Percentiles rank a stretch among this genome's conserved stretches.
phyloP scores from a whole-genome alignment of 192 early-diverging fungal genomes.

The Entomortierella lignicola region DNA sequence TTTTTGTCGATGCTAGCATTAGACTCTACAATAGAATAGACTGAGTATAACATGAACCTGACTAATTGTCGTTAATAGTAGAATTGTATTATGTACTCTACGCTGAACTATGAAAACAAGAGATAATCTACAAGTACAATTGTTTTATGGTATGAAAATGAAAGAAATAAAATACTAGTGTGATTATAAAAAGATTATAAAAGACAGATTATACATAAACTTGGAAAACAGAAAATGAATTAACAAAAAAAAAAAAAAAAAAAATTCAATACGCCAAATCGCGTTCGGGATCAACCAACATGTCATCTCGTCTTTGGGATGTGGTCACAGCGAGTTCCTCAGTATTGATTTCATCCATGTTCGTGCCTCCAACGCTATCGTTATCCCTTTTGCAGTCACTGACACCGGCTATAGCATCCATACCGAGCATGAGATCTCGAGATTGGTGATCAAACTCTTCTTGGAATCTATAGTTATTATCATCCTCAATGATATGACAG shows the following conservation, averaged over 20 bases:
- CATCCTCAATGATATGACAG: constrained; percentile 3
- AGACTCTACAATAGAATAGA: no score
- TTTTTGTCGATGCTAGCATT: no score
- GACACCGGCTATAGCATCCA: not conserved
- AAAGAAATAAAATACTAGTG: not conserved
- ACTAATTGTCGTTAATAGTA: no score
- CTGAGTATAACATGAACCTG: no score
- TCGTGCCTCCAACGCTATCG: not conserved
- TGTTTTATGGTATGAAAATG: not conserved
- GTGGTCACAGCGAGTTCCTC: not conserved
- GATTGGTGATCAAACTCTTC: constrained; percentile 27
- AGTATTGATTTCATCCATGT: not conserved
- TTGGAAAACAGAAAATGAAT: not conserved
- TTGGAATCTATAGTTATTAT: constrained; percentile 11
- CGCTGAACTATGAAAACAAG: no score
- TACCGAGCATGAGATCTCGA: constrained; percentile 19
- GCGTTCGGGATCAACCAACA: constrained; percentile 1
- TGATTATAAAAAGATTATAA: not conserved
- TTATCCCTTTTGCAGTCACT: not conserved
- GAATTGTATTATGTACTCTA: no score
- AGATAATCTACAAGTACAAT: not conserved
- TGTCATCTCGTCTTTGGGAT: not conserved
- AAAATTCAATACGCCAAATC: not conserved
- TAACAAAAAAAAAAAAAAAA: not conserved
- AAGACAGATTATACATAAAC: no score